These are phyloP conservation scores for Cyclocybe cylindracea DNA, from an alignment of 768 basidiomycete genomes.

Conservation along the genomic window DNA sequence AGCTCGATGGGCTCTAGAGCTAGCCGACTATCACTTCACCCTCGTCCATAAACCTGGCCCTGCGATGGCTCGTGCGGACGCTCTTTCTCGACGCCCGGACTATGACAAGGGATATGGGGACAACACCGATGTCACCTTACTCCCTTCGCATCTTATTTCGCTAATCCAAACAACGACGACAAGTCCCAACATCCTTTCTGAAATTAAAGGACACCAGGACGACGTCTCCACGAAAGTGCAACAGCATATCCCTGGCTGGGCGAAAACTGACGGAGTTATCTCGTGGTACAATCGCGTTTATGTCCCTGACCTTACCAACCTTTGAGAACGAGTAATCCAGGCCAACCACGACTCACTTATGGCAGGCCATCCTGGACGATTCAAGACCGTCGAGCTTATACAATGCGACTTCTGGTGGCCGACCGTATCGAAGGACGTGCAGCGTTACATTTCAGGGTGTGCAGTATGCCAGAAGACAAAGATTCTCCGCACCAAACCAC, in stretches of 20 bases:
- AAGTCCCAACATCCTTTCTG: too few species aligned
- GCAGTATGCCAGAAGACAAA: slow-evolving; percentile 30
- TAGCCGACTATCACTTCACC: too few species aligned
- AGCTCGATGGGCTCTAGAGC: too few species aligned
- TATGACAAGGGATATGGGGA: too few species aligned
- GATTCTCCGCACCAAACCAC: slow-evolving; percentile 26
- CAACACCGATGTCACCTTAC: too few species aligned
- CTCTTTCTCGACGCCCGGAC: too few species aligned
- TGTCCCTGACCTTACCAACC: slow-evolving; percentile 10
- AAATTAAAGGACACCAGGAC: too few species aligned
- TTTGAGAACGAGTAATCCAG: slow-evolving; percentile 5
- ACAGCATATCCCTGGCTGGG: slow-evolving; percentile 3
- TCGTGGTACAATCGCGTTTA: slow-evolving; percentile 10
- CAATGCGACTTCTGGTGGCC: slow-evolving; percentile 26
- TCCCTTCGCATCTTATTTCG: too few species aligned
- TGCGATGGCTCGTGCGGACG: too few species aligned
- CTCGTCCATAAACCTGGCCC: too few species aligned
- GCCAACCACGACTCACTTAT: slow-evolving; percentile 14
- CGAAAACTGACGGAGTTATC: neutral
- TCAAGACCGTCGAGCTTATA: slow-evolving; percentile 30
- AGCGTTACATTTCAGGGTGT: slow-evolving; percentile 28
- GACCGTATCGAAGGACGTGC: slow-evolving; percentile 11
- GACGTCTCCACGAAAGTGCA: too few species aligned
- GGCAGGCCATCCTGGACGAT: slow-evolving; percentile 34
- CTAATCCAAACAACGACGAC: too few species aligned